These are phyloP conservation scores for Sporothrix brasiliensis DNA, from an alignment of 2,329 filamentous ascomycete species.

Conservation along the genomic window DNA sequence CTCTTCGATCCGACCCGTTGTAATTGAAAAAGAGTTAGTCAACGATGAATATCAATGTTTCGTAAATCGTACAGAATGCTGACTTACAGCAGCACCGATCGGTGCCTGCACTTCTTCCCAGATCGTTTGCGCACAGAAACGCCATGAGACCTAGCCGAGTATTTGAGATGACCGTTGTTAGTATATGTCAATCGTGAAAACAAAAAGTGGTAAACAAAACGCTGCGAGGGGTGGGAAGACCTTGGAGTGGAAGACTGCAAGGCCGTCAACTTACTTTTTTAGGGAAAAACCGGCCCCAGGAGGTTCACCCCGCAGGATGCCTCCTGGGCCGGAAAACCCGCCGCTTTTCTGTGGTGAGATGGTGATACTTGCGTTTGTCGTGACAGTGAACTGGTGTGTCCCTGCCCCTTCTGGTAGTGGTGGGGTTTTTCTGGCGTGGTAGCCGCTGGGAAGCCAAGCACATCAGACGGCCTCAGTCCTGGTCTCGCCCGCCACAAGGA, in stretches of 20 bases:
- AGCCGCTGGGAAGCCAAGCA: background rate
- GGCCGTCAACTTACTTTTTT: background rate
- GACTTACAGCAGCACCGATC: background rate
- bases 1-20: background rate
- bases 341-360: background rate
- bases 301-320: background rate
- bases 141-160: background rate
- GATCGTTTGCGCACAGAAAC: constrained; percentile 11
- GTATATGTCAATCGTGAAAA: background rate
- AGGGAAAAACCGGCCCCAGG: no score
- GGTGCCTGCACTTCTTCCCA: background rate
- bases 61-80: background rate
- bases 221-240: no score
- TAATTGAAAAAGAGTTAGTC: background rate
- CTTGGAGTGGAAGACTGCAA: background rate
- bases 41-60: background rate
- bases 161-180: background rate
- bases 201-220: background rate
- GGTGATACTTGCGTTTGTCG: constrained; percentile 6
- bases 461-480: constrained; percentile 5
- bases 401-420: constrained; percentile 13
- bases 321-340: background rate
- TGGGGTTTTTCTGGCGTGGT: background rate
- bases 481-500: background rate
- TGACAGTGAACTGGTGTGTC: constrained; percentile 6